Percentiles rank a stretch among this genome's conserved stretches.
These are phyloP conservation scores for Olyra latifolia DNA, from an alignment of 176 grass and related monocot genomes.

Conservation along the genomic window DNA sequence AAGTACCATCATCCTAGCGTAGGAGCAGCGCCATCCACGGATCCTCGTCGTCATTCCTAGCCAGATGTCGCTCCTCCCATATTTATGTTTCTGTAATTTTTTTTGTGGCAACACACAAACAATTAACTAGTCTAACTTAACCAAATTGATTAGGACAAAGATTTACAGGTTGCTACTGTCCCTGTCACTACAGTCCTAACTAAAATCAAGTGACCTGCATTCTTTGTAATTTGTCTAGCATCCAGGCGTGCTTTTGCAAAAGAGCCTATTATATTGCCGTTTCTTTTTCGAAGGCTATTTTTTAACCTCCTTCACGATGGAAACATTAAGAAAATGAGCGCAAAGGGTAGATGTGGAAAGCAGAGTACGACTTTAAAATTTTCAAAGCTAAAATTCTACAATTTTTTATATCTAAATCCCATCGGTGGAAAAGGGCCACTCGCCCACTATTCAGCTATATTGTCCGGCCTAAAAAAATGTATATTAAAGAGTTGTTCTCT, in stretches of 20 bases:
- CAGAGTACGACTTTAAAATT: conserved; percentile 49
- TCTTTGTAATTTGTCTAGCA: conserved; percentile 13
- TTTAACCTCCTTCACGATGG: conserved; percentile 36
- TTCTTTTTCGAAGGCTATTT: conserved; percentile 43
- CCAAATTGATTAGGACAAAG: background rate
- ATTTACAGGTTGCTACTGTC: background rate
- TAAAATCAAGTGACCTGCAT: background rate
- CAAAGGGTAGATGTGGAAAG: conserved; percentile 55
- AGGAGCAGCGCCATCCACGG: no score
- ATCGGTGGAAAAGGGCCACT: conserved; percentile 47
- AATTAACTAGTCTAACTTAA: background rate
- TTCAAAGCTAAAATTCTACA: conserved; percentile 19
- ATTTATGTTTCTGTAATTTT: no score
- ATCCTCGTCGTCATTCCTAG: no score
- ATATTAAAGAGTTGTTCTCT: no score
- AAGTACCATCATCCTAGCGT: no score
- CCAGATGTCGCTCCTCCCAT: no score
- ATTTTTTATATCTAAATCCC: conserved; percentile 32
- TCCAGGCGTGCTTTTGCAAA: conserved; percentile 20
- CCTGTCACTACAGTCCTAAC: background rate
- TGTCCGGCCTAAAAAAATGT: conserved; percentile 15
- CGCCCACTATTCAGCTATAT: conserved; percentile 50
- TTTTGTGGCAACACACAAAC: no score
- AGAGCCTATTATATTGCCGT: conserved; percentile 43
- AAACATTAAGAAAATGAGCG: conserved; percentile 43